Evolutionary conservation across 2,329 filamentous ascomycete species (phyloP).

Genomic region (Blumeria hordei): DNA sequence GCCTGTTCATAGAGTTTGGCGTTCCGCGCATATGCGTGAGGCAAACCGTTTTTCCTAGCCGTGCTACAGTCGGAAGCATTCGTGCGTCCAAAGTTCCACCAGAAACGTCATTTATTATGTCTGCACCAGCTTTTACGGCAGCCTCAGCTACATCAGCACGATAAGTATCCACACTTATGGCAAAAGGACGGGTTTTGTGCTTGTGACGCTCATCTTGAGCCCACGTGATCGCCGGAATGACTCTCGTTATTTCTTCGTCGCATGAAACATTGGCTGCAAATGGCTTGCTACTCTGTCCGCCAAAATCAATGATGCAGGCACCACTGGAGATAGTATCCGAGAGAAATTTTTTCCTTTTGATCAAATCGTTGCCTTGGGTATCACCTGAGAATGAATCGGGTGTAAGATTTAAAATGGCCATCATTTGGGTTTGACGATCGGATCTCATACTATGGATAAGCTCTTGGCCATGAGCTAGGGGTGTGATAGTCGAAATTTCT

Average conservation of each 20-base stretch:
- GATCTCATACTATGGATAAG: conserved; percentile 33
- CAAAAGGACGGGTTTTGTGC: not conserved
- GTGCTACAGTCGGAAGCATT: conserved; percentile 64
- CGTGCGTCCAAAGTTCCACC: conserved; percentile 52
- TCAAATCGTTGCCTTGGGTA: conserved; percentile 33
- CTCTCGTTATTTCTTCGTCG: conserved; percentile 51
- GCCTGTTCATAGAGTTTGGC: conserved; percentile 36
- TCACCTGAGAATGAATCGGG: conserved; percentile 70
- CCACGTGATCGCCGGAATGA: conserved; percentile 51
- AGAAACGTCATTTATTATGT: conserved; percentile 89
- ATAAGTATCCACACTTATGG: conserved; percentile 79
- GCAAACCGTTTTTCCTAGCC: conserved; percentile 52
- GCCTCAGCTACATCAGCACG: conserved; percentile 58
- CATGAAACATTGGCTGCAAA: conserved; percentile 41
- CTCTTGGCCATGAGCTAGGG: conserved; percentile 23
- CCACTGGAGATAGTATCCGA: conserved; percentile 19
- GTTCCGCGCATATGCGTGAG: conserved; percentile 55
- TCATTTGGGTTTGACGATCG: conserved; percentile 42
- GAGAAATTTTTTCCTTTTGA: conserved; percentile 24
- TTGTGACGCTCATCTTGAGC: not conserved
- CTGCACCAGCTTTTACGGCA: conserved; percentile 54
- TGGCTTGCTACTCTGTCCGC: conserved; percentile 80
- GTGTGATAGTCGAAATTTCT: conserved; percentile 33
- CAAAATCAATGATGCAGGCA: conserved; percentile 71
- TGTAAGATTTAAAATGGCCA: conserved; percentile 88